Conservation (phyloP, 2,329 filamentous ascomycete genomes). For the Pseudopithomyces maydicus region DNA sequence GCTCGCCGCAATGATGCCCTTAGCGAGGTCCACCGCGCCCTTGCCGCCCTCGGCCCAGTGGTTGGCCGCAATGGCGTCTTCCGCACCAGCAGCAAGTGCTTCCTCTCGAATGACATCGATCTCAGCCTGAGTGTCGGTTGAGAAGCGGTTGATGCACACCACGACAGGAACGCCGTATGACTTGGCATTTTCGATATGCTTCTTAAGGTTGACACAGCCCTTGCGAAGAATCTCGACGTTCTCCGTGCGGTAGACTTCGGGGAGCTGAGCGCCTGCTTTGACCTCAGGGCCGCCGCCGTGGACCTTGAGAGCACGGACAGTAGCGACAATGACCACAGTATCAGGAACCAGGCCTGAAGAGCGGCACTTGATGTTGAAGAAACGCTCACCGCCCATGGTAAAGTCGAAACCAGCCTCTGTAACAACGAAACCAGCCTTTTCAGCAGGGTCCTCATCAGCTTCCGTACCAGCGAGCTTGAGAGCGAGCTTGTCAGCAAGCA, state of each 20-base stretch:
- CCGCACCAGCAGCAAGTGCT: constrained; percentile 86
- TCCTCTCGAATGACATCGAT: constrained; percentile 88
- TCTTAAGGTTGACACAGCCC: constrained; percentile 92
- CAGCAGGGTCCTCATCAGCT: constrained; percentile 79
- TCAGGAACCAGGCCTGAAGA: constrained; percentile 91
- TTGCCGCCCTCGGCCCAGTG: constrained; percentile 96
- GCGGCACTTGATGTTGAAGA: constrained; percentile 99
- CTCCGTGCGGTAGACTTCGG: constrained; percentile 88
- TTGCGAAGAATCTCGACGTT: constrained; percentile 88
- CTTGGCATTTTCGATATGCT: constrained; percentile 91
- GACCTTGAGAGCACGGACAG: constrained; percentile 93
- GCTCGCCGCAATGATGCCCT: constrained; percentile 81
- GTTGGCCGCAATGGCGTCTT: constrained; percentile 90
- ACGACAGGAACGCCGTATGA: constrained; percentile 91
- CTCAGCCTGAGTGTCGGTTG: constrained; percentile 91
- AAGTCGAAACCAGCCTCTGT: constrained; percentile 99
- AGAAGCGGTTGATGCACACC: constrained; percentile 96
- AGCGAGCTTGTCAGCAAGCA: constrained; percentile 92
- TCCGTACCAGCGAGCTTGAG: constrained; percentile 96
- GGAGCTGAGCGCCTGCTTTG: constrained; percentile 80
- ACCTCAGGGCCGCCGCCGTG: constrained; percentile 97
- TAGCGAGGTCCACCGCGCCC: constrained; percentile 86
- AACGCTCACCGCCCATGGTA: constrained; percentile 98
- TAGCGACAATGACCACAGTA: constrained; percentile 92
- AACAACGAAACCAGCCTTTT: constrained; percentile 89